Evolutionary conservation across 345 rosid genomes (phyloP), one percentile per base, ranked within the genome.

Genomic region (Xanthoceras sorbifolium): DNA sequence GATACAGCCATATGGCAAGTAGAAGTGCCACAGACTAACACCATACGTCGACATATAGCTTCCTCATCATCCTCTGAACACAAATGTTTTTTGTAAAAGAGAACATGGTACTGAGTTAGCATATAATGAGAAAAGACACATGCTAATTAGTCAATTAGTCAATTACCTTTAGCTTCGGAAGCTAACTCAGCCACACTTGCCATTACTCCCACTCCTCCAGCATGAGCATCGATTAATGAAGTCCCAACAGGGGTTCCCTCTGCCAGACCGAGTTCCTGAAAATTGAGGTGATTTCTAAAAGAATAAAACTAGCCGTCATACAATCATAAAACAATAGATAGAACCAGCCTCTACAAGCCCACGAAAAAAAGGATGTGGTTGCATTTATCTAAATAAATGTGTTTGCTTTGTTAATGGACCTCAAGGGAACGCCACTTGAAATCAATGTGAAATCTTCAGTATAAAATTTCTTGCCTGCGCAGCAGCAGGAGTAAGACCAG

Each of bases 1-100:
- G 98, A 89, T 44, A 95, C 89, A 81, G 94, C 98, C 99, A 95
- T 95, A 82, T 95, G 98, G 81, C 97, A 95, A 54, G 97, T 95
- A 71, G 99, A 95, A 79, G 99, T 95, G 42, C 99, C 98, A 71
- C 99, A 95, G 36, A 92, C 96, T 77, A 95, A 86, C 70, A 90
- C 98, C 97, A 95, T 87, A 2, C 97, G 92, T 68, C 78, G 83
- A 79, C 97, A 87, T 75, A 93, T 87, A 65, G 87, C 89, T 76
- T 93, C 99, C 71, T 81, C 76, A 75, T 85, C 94, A 70, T 86
- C 31, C 38, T 75, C 97, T 92, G 87, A 48, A 61, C 42, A 69
- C 15, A 60, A 3, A 50, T 3, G 55, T 69, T 29, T 23, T 73
- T 74, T 52, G 50, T 17, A 22, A 67, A 57, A 31, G 63, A 44